phyloP scores from a whole-genome alignment of 208 protist species.

The Endotrypanum monterogeii region DNA sequence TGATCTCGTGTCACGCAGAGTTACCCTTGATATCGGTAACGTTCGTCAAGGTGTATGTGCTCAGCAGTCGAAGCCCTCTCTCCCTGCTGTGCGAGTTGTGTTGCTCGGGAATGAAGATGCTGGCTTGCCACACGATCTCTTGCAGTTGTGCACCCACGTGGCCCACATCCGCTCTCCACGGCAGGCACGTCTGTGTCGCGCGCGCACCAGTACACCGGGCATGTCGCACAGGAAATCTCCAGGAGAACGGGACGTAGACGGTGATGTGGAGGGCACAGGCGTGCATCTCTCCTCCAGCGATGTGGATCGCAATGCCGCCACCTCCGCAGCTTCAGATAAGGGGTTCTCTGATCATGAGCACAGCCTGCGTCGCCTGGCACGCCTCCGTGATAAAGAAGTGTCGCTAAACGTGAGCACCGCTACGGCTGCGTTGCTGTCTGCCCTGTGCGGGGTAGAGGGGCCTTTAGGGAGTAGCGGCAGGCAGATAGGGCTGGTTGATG shows the following conservation, averaged over 20 bases:
- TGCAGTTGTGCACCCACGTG: constrained; percentile 56
- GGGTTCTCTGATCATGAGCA: constrained; percentile 9
- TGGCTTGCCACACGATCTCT: constrained; percentile 47
- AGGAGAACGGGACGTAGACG: background rate
- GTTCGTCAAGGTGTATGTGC: background rate
- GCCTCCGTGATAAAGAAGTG: constrained; percentile 51
- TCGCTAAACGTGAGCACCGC: constrained; percentile 85
- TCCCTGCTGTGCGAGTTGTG: constrained; percentile 40
- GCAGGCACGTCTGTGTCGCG: constrained; percentile 30
- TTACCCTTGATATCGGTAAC: background rate
- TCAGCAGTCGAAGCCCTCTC: background rate
- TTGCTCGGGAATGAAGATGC: constrained; percentile 80
- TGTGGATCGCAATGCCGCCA: background rate
- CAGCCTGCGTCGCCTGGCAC: constrained; percentile 25
- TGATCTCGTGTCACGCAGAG: background rate
- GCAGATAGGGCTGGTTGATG: constrained; percentile 6
- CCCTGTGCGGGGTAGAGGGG: constrained; percentile 31
- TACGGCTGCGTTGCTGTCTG: constrained; percentile 59
- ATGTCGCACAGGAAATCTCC: background rate
- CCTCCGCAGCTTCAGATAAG: background rate
- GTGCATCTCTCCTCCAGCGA: background rate
- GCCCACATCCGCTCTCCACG: constrained; percentile 59
- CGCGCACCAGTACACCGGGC: constrained; percentile 1
- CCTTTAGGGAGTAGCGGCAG: background rate
- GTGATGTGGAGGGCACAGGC: background rate